These are phyloP conservation scores for Globisporangium paddicum DNA, from an alignment of 352 stramenopile species.

Conservation along the genomic window DNA sequence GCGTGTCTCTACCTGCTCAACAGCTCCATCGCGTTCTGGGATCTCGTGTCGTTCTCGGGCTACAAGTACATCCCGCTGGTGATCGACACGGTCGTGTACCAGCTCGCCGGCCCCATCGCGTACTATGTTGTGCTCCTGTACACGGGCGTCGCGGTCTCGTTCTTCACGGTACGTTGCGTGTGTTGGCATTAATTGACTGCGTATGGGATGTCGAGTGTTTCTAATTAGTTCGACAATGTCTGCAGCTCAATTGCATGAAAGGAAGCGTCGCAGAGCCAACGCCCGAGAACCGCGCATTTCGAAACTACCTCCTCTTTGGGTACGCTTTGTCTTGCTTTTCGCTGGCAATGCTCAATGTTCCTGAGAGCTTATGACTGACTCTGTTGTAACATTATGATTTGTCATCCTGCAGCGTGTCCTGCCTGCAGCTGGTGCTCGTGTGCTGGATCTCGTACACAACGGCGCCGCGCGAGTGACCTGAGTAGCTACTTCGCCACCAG, in stretches of 20 bases:
- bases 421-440: constrained; percentile 74
- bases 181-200: neutral
- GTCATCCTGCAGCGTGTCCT: constrained; percentile 48
- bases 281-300: constrained; percentile 66
- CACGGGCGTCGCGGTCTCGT: constrained; percentile 90
- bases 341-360: neutral
- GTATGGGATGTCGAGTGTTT: constrained; percentile 1
- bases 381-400: neutral
- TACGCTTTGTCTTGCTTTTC: constrained; percentile 19
- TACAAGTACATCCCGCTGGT: constrained; percentile 99
- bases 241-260: constrained; percentile 87
- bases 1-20: constrained; percentile 94
- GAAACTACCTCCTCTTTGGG: constrained; percentile 87
- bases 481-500: neutral
- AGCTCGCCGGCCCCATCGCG: constrained; percentile 73
- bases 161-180: constrained; percentile 90
- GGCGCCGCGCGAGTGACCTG: constrained; percentile 41
- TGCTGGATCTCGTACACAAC: constrained; percentile 87
- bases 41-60: constrained; percentile 96
- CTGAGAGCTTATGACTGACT: neutral
- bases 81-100: constrained; percentile 91
- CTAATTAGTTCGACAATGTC: neutral
- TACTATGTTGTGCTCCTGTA: constrained; percentile 94
- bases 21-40: constrained; percentile 91
- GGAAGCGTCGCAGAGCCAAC: constrained; percentile 72